Percentiles rank a stretch among this genome's conserved stretches.
Evolutionary conservation across 2,329 filamentous ascomycete species (phyloP).

Genomic region (Penicillium verrucosum): DNA sequence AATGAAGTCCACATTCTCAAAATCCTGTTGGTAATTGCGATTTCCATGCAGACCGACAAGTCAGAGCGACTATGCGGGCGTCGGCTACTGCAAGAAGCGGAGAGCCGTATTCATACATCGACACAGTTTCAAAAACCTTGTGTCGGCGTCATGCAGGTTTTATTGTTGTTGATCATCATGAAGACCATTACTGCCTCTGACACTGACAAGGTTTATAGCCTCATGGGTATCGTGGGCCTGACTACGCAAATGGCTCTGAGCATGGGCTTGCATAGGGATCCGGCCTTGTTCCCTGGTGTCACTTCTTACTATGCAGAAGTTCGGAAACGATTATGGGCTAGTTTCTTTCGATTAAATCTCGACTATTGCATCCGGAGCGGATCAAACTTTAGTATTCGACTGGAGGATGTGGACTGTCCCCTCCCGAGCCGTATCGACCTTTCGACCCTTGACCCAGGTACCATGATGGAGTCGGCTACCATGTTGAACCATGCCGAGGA

Average conservation of each 20-base stretch:
- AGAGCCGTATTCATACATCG: background rate
- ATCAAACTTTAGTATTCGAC: background rate
- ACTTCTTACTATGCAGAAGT: background rate
- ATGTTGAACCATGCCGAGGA: background rate
- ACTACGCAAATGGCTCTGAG: background rate
- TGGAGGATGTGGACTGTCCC: background rate
- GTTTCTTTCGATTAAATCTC: background rate
- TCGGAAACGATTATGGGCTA: background rate
- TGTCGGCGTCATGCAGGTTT: background rate
- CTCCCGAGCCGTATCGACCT: background rate
- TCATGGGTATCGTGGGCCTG: background rate
- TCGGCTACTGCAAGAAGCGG: background rate
- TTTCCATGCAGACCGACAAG: background rate
- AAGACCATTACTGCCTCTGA: background rate
- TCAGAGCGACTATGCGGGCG: background rate
- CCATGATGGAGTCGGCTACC: background rate
- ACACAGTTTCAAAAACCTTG: background rate
- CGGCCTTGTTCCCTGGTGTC: background rate
- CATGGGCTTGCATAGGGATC: background rate
- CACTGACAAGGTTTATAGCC: background rate
- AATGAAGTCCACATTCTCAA: background rate
- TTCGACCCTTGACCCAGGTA: background rate
- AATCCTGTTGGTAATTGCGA: background rate
- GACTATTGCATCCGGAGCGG: background rate
- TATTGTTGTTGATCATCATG: background rate